phyloP scores from a whole-genome alignment of 2,329 filamentous ascomycete genomes.

The Aspergillus neotritici region DNA sequence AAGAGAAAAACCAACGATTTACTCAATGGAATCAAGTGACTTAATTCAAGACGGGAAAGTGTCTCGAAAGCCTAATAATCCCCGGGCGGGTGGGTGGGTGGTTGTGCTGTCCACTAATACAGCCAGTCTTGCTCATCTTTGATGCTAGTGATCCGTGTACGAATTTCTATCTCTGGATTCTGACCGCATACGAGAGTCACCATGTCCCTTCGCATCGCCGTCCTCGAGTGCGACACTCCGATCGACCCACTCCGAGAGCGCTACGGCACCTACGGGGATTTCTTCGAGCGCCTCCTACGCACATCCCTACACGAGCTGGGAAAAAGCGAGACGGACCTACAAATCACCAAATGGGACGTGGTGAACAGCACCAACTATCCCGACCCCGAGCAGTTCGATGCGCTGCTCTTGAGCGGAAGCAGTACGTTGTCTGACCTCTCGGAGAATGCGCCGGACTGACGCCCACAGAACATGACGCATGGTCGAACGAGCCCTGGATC shows the following conservation, averaged over 20 bases:
- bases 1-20: background rate
- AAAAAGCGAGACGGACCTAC: conserved; percentile 4
- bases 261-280: conserved; percentile 21
- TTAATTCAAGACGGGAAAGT: background rate
- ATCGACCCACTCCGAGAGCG: conserved; percentile 17
- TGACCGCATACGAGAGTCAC: background rate
- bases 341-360: conserved; percentile 22
- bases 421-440: conserved; percentile 16
- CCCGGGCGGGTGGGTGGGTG: no score
- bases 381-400: conserved; percentile 19
- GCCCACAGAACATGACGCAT: conserved; percentile 34
- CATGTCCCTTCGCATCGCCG: conserved; percentile 19
- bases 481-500: conserved; percentile 44
- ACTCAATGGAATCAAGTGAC: background rate
- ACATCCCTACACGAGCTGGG: conserved; percentile 12
- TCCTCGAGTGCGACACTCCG: conserved; percentile 29
- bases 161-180: no score
- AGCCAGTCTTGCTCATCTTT: no score
- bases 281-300: conserved; percentile 23
- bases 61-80: no score
- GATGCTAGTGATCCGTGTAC: no score
- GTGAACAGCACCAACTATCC: conserved; percentile 20
- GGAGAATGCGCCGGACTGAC: background rate
- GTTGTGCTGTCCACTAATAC: no score
- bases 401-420: conserved; percentile 26